Evolutionary conservation across 371 early-diverging fungal species (phyloP).

Genomic region (Phascolomyces articulosus): DNA sequence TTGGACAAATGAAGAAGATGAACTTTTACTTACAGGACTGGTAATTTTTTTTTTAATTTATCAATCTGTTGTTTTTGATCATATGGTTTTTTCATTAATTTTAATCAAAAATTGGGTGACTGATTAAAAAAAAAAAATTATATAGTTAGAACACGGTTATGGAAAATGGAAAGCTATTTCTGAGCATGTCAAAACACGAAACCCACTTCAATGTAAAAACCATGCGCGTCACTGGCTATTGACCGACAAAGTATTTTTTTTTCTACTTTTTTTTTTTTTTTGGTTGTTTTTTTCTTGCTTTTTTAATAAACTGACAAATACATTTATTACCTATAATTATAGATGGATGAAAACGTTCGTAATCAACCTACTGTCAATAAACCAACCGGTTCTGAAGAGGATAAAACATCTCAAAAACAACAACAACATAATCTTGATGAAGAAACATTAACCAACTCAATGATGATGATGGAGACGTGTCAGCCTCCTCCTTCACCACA

Average conservation of each 20-base stretch:
- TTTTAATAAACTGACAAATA: too few species aligned
- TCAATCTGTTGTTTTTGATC: too few species aligned
- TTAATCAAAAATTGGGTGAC: too few species aligned
- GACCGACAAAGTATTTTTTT: constrained; percentile 42
- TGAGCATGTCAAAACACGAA: constrained; percentile 57
- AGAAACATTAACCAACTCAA: background rate
- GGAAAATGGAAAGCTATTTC: constrained; percentile 71
- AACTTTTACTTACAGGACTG: constrained; percentile 39
- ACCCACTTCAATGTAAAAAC: constrained; percentile 69
- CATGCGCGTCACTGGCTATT: constrained; percentile 65
- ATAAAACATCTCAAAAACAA: background rate
- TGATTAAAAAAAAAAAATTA: too few species aligned
- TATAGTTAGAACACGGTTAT: constrained; percentile 57
- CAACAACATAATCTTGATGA: too few species aligned
- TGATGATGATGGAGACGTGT: background rate
- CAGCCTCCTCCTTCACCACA: background rate
- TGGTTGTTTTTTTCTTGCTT: background rate
- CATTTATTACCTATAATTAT: background rate
- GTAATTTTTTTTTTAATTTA: constrained; percentile 31
- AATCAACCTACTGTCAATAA: background rate
- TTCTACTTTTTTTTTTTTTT: background rate
- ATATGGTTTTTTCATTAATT: too few species aligned
- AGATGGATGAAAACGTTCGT: background rate
- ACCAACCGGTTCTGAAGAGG: background rate
- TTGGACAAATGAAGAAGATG: constrained; percentile 53